Percentiles rank a stretch among this genome's conserved stretches.
phyloP scores from a whole-genome alignment of 441 rosid species.

The Adansonia rubrostipa region DNA sequence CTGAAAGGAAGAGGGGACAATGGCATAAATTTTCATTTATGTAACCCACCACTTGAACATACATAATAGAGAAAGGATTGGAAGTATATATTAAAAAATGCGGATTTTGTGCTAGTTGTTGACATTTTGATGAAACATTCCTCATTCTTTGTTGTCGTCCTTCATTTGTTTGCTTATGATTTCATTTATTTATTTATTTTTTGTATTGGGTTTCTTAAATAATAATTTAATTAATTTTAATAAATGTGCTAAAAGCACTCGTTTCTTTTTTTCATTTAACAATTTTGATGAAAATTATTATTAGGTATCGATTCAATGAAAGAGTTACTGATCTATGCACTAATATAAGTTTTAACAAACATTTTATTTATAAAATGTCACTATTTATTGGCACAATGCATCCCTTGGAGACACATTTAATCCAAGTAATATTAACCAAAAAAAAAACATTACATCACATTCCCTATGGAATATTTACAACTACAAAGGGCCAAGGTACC shows the following conservation, averaged over 20 bases:
- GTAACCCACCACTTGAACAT: background rate
- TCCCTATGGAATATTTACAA: background rate
- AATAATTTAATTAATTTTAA: no score
- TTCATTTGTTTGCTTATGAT: background rate
- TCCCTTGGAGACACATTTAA: background rate
- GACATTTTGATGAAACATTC: background rate
- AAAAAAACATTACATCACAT: background rate
- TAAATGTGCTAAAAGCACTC: no score
- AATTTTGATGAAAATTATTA: no score
- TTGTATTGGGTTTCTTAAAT: no score
- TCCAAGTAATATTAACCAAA: background rate
- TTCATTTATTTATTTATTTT: no score
- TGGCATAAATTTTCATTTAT: background rate
- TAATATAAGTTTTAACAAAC: no score
- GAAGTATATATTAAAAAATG: background rate
- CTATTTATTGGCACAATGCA: background rate
- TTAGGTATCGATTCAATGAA: no score
- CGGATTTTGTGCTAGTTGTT: background rate
- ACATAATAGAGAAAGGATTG: background rate
- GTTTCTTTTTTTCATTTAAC: no score
- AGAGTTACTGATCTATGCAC: no score
- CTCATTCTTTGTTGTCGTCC: background rate
- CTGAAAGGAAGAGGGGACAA: no score
- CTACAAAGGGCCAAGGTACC: background rate
- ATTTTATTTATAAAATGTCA: background rate